phyloP scores from a whole-genome alignment of 495 filamentous ascomycete species.

The Diplogelasinospora grovesii region DNA sequence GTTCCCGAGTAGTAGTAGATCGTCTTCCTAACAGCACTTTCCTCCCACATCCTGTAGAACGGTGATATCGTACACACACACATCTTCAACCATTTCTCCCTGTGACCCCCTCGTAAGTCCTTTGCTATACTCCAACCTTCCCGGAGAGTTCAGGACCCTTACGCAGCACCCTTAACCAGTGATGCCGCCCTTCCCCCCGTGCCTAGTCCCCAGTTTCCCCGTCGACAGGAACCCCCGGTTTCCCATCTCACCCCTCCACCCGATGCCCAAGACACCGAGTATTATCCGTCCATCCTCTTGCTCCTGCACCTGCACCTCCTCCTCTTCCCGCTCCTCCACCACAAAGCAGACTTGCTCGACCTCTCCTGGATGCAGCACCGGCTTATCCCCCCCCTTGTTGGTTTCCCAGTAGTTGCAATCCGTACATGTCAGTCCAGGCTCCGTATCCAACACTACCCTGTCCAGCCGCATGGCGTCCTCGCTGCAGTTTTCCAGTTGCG shows the following conservation, averaged over 20 bases:
- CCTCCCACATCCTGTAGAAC: too few relatives aligned
- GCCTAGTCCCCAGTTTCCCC: constrained; percentile 62
- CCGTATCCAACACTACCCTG: constrained; percentile 45
- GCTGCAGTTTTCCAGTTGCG: constrained; percentile 89
- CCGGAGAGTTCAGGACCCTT: too few relatives aligned
- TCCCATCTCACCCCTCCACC: constrained; percentile 87
- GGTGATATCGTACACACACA: too few relatives aligned
- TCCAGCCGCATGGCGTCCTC: constrained; percentile 59
- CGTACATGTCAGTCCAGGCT: constrained; percentile 37
- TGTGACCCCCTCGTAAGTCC: background rate
- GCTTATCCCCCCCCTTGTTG: constrained; percentile 39
- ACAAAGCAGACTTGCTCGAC: constrained; percentile 88
- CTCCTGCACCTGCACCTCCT: constrained; percentile 41
- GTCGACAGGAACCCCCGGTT: constrained; percentile 83
- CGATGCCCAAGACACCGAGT: constrained; percentile 76
- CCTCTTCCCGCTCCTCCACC: constrained; percentile 58
- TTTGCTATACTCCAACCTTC: too few relatives aligned
- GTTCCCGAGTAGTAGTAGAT: too few relatives aligned
- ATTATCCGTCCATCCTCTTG: constrained; percentile 55
- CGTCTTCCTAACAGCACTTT: too few relatives aligned
- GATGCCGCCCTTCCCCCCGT: too few relatives aligned
- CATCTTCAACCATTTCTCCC: too few relatives aligned
- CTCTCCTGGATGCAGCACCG: constrained; percentile 76
- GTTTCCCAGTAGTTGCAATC: constrained; percentile 49
- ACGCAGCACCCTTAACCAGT: too few relatives aligned